Evolutionary conservation across 768 basidiomycete genomes (phyloP).

Genomic region (Leccinum pellstonianum): DNA sequence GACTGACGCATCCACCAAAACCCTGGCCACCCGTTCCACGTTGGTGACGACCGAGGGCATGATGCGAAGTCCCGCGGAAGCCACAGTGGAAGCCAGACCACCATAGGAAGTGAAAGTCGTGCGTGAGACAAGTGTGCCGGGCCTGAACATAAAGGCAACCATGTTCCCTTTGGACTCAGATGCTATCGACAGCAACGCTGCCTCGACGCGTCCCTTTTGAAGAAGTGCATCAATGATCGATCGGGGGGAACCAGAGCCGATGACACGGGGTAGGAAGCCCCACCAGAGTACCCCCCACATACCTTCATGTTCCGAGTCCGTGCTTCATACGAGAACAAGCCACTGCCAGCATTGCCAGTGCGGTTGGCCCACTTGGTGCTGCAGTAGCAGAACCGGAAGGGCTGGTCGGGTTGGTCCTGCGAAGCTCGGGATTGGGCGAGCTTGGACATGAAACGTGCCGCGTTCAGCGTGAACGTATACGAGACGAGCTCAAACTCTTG

Average conservation of each 20-base stretch:
- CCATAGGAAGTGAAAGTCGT: constrained; percentile 13
- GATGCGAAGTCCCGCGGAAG: constrained; percentile 17
- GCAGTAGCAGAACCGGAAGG: constrained; percentile 29
- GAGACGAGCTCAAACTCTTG: constrained; percentile 29
- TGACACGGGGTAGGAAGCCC: not conserved
- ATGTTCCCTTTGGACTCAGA: constrained; percentile 14
- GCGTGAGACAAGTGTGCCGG: constrained; percentile 17
- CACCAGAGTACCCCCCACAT: not conserved
- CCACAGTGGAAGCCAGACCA: constrained; percentile 19
- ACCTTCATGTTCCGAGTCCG: constrained; percentile 29
- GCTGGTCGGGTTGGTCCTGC: constrained; percentile 1
- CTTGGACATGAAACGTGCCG: constrained; percentile 21
- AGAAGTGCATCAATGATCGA: too few relatives aligned
- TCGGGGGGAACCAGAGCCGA: not conserved
- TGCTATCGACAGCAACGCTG: constrained; percentile 13
- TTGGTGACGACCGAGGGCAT: constrained; percentile 25
- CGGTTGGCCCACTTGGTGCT: constrained; percentile 26
- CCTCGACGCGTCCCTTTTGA: constrained; percentile 25
- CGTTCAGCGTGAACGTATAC: constrained; percentile 26
- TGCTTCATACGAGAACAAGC: constrained; percentile 19
- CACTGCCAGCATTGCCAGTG: constrained; percentile 9
- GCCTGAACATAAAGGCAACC: constrained; percentile 22
- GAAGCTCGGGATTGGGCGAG: constrained; percentile 11
- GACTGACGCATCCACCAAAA: constrained; percentile 28
- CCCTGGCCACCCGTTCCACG: constrained; percentile 20